Base-by-base conservation (phyloP, 176 grass and related monocot genomes). In the Oryza meridionalis region DNA sequence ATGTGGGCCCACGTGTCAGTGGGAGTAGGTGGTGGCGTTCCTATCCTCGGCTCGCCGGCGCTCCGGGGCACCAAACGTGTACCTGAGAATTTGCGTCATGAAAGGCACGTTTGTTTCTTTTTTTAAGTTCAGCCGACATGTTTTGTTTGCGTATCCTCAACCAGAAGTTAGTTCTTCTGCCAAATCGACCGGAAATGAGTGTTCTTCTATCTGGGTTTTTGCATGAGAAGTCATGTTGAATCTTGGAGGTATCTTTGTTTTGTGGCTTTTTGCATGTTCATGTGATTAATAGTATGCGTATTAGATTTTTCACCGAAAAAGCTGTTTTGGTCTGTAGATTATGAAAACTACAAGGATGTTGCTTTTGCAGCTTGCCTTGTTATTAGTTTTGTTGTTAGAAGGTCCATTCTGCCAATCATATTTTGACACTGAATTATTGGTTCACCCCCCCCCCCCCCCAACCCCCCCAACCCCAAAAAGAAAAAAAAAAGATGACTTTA, bases 41-140 rank as follows among this genome's bases (percentile, higher is more conserved):
- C 51, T 53, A 65, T 72, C 75, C 59, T 10, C 33, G 11, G 31
- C 77, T 16, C 61, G 32, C 46, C n/a, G 22, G 6, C 82, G 78
- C 67, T 86, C 17, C 26, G 69, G 27, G 21, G 42, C 84, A 75
- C 81, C 87, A 2, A 64, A 44, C 61, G 79, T 87, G 77, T 73
- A 84, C 88, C 80, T 65, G 4, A 45, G 79, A 43, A 7, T 69
- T 68, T 64, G 73, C 19, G 17, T 4, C 35, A 15, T 17, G 16
- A 2, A 21, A 26, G 66, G 4, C 42, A 17, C 29, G 29, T 53
- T 72, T 11, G 10, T 10, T 5, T 64, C 16, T 31, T 21, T 58
- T 21, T 58, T 58, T 61, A 17, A 25, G 44, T 67, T 79, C n/a
- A 7, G 47, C 10, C 19, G 26, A 4, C 70, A 42, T 71, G 64